Conservation (phyloP, 352 stramenopile genomes). For the Globisporangium carolinianum region DNA sequence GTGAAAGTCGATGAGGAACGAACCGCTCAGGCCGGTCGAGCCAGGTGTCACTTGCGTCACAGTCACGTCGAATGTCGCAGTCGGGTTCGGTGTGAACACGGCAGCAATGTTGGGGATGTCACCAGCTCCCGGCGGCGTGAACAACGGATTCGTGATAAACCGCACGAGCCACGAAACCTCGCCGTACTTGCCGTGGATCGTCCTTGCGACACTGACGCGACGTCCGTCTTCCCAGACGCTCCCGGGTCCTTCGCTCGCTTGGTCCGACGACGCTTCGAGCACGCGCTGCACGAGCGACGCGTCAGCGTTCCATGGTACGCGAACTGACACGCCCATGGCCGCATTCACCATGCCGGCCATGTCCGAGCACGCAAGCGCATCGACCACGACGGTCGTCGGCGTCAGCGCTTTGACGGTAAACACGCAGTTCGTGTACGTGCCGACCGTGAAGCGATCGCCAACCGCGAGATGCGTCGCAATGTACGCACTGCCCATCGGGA, state of each 20-base stretch:
- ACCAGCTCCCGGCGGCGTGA: conserved; percentile 87
- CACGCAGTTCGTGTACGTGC: conserved; percentile 37
- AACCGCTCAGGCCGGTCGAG: conserved; percentile 82
- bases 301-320: conserved; percentile 66
- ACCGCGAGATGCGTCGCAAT: conserved; percentile 26
- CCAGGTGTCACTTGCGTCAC: conserved; percentile 87
- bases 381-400: conserved; percentile 27
- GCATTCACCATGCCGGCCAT: conserved; percentile 18
- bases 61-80: conserved; percentile 28
- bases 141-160: conserved; percentile 90
- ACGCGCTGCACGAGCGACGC: conserved; percentile 35
- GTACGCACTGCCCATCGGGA: conserved; percentile 20
- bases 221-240: conserved; percentile 42
- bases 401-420: conserved; percentile 39
- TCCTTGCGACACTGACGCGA: conserved; percentile 80
- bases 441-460: conserved; percentile 53
- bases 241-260: conserved; percentile 18
- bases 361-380: conserved; percentile 15
- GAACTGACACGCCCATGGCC: conserved; percentile 21
- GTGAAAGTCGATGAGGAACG: conserved; percentile 89
- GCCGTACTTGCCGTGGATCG: conserved; percentile 92
- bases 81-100: conserved; percentile 22
- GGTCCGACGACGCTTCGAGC: conserved; percentile 48
- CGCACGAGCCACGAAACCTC: conserved; percentile 91
- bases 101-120: conserved; percentile 72